Percentiles rank a stretch among this genome's conserved stretches.
phyloP scores from a whole-genome alignment of 1,284 basidiomycete genomes.

The Heterobasidion irregulare region DNA sequence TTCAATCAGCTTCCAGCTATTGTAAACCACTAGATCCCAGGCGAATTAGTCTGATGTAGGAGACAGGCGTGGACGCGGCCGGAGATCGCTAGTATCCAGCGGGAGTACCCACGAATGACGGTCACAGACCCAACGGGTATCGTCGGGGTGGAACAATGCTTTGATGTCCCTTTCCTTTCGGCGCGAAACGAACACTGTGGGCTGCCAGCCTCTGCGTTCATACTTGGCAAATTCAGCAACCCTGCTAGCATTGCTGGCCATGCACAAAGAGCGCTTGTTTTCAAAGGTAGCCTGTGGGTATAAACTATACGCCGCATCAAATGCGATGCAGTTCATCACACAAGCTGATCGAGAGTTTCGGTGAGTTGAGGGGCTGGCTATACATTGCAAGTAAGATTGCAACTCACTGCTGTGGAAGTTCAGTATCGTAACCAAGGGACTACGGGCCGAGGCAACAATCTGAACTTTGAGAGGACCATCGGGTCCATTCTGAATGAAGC shows the following conservation, averaged over 20 bases:
- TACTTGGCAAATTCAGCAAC: constrained; percentile 18
- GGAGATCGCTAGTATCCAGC: background rate
- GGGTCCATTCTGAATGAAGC: too few species aligned
- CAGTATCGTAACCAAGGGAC: constrained; percentile 25
- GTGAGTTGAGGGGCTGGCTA: too few species aligned
- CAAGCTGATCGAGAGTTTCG: constrained; percentile 3
- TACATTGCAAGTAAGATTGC: background rate
- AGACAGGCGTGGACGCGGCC: background rate
- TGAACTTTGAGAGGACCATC: too few species aligned
- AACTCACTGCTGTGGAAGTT: constrained; percentile 36
- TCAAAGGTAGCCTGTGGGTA: constrained; percentile 16
- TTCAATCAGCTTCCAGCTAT: background rate
- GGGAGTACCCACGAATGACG: background rate
- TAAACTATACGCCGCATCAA: constrained; percentile 11
- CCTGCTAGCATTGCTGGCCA: background rate
- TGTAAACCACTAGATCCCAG: background rate
- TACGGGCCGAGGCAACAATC: too few species aligned
- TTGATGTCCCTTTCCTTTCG: background rate
- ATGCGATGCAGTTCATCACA: constrained; percentile 16
- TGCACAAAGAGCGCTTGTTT: constrained; percentile 2
- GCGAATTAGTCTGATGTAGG: background rate
- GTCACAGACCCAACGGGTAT: background rate
- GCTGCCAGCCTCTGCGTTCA: constrained; percentile 18
- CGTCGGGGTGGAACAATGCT: background rate
- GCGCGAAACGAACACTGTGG: background rate